Evolutionary conservation across 768 basidiomycete species (phyloP).

Genomic region (Suillus fuscotomentosus): DNA sequence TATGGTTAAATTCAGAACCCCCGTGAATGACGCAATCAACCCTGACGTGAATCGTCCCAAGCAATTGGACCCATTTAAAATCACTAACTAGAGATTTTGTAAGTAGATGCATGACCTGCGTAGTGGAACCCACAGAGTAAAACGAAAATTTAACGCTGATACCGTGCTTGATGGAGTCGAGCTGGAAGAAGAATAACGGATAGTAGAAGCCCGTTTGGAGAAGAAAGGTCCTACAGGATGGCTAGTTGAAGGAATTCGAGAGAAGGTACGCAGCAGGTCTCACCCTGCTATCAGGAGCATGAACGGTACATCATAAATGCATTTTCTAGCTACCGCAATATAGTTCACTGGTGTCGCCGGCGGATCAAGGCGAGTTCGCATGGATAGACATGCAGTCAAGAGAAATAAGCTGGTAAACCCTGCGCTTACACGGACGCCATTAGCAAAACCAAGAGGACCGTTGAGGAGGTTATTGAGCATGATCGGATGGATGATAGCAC

Average conservation of each 20-base stretch:
- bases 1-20: conserved; percentile 43
- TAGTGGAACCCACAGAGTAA: conserved; percentile 40
- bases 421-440: not conserved
- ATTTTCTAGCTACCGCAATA: conserved; percentile 21
- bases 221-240: conserved; percentile 16
- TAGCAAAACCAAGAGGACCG: not conserved
- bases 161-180: conserved; percentile 50
- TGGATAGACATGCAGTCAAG: not conserved
- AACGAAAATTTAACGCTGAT: conserved; percentile 46
- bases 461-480: not conserved
- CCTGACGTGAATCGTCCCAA: conserved; percentile 46
- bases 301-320: conserved; percentile 21
- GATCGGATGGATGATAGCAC: not conserved
- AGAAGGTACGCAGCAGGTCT: not conserved
- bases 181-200: conserved; percentile 58
- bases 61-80: conserved; percentile 50
- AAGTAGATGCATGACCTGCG: conserved; percentile 1
- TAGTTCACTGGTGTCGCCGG: not conserved
- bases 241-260: not conserved
- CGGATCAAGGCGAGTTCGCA: not conserved
- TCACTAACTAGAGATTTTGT: conserved; percentile 37
- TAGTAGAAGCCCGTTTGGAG: conserved; percentile 30
- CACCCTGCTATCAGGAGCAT: conserved; percentile 22
- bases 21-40: conserved; percentile 36
- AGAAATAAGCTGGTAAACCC: not conserved